Conservation (phyloP, 23 red algal genomes). For the Gracilaria gracilis region DNA sequence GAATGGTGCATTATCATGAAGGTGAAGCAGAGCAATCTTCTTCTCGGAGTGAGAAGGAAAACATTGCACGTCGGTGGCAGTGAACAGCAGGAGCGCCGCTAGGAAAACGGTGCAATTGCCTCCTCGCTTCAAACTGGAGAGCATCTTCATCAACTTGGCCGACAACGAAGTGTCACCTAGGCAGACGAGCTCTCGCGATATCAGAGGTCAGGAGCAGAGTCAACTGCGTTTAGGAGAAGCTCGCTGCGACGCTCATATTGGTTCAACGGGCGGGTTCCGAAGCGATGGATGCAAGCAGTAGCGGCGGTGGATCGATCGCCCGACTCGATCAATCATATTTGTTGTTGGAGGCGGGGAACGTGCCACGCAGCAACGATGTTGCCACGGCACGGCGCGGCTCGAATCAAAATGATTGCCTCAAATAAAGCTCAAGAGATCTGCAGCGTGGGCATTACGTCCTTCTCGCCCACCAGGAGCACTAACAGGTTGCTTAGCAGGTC, state of each 20-base stretch:
- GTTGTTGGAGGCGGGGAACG: too few species aligned
- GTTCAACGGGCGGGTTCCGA: neutral
- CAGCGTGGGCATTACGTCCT: slow-evolving; percentile 71
- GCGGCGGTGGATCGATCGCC: too few species aligned
- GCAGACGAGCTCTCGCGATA: neutral
- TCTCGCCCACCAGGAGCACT: slow-evolving; percentile 59
- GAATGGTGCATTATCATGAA: slow-evolving; percentile 74
- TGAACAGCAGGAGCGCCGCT: neutral
- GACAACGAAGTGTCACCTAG: neutral
- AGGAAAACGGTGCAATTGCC: neutral
- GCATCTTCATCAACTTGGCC: neutral
- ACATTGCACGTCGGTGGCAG: neutral
- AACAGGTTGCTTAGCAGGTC: slow-evolving; percentile 56
- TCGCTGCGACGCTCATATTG: neutral
- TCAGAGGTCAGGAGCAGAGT: neutral
- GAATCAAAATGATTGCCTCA: neutral
- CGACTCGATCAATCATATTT: neutral
- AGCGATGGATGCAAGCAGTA: too few species aligned
- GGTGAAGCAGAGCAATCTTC: slow-evolving; percentile 56
- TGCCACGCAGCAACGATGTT: too few species aligned
- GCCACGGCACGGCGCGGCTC: too few species aligned
- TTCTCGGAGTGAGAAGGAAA: neutral
- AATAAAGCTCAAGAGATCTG: neutral
- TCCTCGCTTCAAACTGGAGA: neutral
- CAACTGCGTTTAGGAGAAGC: neutral